Base-by-base conservation (phyloP, 75 land plant genomes). In the Cunninghamia lanceolata region DNA sequence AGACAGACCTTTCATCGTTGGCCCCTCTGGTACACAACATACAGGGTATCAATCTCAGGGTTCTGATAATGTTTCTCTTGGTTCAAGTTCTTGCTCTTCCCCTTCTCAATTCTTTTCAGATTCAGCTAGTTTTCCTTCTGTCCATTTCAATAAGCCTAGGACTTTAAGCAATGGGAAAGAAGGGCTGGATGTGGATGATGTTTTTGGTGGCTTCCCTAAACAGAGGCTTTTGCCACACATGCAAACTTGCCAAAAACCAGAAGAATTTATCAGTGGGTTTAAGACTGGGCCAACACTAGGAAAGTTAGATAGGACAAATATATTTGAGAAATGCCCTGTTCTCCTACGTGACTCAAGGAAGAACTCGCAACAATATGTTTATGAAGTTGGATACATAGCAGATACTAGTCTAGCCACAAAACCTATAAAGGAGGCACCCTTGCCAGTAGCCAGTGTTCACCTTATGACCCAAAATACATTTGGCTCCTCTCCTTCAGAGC, bases 191-290 rank as follows among this genome's bases (percentile, higher is more conserved):
- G 50, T 15, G 34, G 63, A 83, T 83, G 63, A 83, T 54, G 63
- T 54, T 83, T 52, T 52, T 83, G 84, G 63, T 52, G 84, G 84
- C 21, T 83, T 53, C 40, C 63, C 84, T 53, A 35, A 83, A 52
- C 63, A 8, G 9, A 53, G 39, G 28, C 63, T 30, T 36, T 53
- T 53, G 40, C 16, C 40, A 17, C 54, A 34, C 40, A 43, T 53
- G 38, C 66, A 53, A 53, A n/a, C 84, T 83, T 83, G 34, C 53
- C 84, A 30, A 50, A 43, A 79, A 43, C 15, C 36, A 53, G 84
- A 52, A 47, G 40, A 32, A 50, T n/a, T 38, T 83, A 50, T 14
- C 63, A 35, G 59, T 15, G 59, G 52, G 11, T 32, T 52, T 82
- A 83, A 53, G 40, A 83, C 21, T 83, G 84, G 63, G 34, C 4